Evolutionary conservation across 2,329 filamentous ascomycete species (phyloP).

Genomic region (Paramyrothecium sp.): DNA sequence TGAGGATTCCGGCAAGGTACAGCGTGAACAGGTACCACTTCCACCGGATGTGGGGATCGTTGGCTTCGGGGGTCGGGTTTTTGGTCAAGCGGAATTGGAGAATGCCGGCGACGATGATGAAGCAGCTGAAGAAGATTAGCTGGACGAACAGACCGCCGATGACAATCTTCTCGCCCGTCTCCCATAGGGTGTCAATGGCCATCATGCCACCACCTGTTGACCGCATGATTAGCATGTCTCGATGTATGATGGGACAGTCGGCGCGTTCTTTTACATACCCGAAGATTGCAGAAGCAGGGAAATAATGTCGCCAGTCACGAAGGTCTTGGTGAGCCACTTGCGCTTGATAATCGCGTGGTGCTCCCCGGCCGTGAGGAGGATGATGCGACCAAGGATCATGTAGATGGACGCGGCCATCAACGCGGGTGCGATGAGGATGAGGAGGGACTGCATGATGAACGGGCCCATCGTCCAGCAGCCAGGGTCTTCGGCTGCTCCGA

Average conservation of each 20-base stretch:
- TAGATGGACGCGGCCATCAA: slow-evolving; percentile 47
- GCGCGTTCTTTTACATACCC: slow-evolving; percentile 3
- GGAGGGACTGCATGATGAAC: slow-evolving; percentile 37
- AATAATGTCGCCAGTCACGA: slow-evolving; percentile 44
- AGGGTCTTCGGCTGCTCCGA: slow-evolving; percentile 36
- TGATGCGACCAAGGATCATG: slow-evolving; percentile 41
- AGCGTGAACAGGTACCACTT: slow-evolving; percentile 17
- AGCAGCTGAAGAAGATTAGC: slow-evolving; percentile 49
- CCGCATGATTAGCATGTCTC: not conserved
- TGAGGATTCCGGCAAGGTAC: slow-evolving; percentile 19
- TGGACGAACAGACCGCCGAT: slow-evolving; percentile 51
- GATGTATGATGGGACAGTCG: not conserved
- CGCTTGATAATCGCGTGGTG: slow-evolving; percentile 35
- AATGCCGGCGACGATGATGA: slow-evolving; percentile 38
- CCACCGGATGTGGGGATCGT: slow-evolving; percentile 18
- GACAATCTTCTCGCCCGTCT: slow-evolving; percentile 41
- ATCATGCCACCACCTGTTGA: slow-evolving; percentile 9
- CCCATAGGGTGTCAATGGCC: not conserved
- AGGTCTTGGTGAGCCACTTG: slow-evolving; percentile 44
- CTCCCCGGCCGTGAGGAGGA: slow-evolving; percentile 30
- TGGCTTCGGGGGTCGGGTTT: not conserved
- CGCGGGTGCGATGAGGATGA: slow-evolving; percentile 37
- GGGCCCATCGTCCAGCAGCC: slow-evolving; percentile 31
- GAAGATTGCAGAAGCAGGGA: slow-evolving; percentile 29
- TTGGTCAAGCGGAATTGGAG: slow-evolving; percentile 33